Percentiles rank a stretch among this genome's conserved stretches.
phyloP scores from a whole-genome alignment of 768 basidiomycete species.

The Cystobasidium onofrii region DNA sequence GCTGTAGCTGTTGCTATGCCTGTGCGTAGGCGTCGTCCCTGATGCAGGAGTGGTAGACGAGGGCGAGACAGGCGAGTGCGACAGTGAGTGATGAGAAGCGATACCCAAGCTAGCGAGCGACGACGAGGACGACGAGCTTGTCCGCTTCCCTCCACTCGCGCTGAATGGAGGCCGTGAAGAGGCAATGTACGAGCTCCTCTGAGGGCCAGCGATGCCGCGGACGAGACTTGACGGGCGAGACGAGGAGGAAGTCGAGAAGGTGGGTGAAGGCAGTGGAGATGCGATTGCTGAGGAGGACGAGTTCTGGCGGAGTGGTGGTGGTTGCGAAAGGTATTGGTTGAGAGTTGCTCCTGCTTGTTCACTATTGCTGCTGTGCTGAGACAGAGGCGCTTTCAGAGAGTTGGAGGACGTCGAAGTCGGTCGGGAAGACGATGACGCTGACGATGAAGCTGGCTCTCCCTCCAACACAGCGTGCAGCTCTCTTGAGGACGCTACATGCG shows the following conservation, averaged over 20 bases:
- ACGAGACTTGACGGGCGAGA: neutral
- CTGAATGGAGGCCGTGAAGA: neutral
- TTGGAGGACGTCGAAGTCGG: neutral
- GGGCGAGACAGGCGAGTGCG: neutral
- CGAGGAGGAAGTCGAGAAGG: neutral
- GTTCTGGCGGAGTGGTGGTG: conserved; percentile 38
- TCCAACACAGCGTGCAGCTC: neutral
- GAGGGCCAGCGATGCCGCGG: neutral
- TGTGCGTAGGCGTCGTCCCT: too few relatives aligned
- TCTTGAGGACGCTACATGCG: neutral
- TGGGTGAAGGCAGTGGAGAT: neutral
- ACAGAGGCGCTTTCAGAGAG: neutral
- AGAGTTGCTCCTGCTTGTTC: neutral
- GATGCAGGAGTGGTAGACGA: too few relatives aligned
- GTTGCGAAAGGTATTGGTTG: too few relatives aligned
- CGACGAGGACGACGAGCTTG: conserved; percentile 1
- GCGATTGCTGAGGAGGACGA: neutral
- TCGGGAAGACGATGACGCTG: neutral
- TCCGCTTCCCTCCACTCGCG: neutral
- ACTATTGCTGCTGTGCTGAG: neutral
- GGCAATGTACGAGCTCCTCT: neutral
- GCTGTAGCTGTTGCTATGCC: neutral
- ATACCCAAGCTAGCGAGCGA: neutral
- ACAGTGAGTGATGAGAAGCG: neutral
- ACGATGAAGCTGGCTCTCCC: neutral